phyloP scores from a whole-genome alignment of 768 basidiomycete genomes.

The Porpolomopsis calyptriformis region DNA sequence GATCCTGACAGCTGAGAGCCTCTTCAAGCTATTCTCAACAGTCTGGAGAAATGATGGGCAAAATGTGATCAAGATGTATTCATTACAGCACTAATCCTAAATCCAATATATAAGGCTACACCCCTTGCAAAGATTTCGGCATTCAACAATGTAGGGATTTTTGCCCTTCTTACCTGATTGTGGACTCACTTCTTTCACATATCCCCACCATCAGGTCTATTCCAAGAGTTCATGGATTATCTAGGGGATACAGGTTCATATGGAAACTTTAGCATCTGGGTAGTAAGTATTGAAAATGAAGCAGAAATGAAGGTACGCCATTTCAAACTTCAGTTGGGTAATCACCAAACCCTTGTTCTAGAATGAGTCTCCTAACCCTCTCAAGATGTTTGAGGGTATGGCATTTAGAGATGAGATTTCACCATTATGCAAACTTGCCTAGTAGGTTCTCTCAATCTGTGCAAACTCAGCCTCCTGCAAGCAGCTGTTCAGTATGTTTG shows the following conservation, averaged over 20 bases:
- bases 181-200: background rate
- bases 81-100: constrained; percentile 14
- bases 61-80: too few species aligned
- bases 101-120: constrained; percentile 2
- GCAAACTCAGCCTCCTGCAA: constrained; percentile 20
- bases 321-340: too few species aligned
- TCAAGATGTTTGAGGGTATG: constrained; percentile 4
- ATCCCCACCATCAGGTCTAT: background rate
- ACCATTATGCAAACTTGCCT: constrained; percentile 14
- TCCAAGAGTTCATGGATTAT: too few species aligned
- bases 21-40: constrained; percentile 21
- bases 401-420: background rate
- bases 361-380: constrained; percentile 6
- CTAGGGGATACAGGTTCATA: background rate
- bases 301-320: background rate
- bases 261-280: background rate
- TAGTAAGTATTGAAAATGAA: background rate
- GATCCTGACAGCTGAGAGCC: constrained; percentile 8
- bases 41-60: constrained; percentile 17
- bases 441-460: constrained; percentile 13
- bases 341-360: background rate
- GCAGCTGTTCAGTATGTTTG: constrained; percentile 14
- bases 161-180: background rate
- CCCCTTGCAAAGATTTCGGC: background rate
- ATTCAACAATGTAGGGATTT: background rate